Percentiles rank a stretch among this genome's conserved stretches.
Conservation (phyloP, 2,329 filamentous ascomycete genomes). For the Graphiopsis chlorocephala region DNA sequence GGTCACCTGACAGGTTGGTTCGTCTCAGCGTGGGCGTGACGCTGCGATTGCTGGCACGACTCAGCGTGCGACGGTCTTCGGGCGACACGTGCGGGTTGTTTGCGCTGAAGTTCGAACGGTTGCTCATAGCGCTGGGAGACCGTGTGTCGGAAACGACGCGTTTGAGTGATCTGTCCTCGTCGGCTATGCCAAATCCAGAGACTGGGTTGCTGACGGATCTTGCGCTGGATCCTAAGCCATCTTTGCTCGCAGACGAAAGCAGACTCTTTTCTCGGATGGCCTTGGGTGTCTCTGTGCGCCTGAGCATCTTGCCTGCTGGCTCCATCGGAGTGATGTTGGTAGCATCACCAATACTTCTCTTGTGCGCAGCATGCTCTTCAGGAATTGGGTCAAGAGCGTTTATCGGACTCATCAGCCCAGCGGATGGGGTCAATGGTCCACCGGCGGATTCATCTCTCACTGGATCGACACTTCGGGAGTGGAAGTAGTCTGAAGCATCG, state of each 20-base stretch:
- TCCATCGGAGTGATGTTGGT: slow-evolving; percentile 10
- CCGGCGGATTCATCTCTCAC: neutral
- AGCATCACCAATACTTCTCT: slow-evolving; percentile 42
- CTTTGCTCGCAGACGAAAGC: neutral
- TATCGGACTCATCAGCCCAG: slow-evolving; percentile 24
- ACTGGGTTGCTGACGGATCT: slow-evolving; percentile 27
- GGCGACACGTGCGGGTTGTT: slow-evolving; percentile 41
- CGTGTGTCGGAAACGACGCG: slow-evolving; percentile 31
- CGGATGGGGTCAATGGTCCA: slow-evolving; percentile 21
- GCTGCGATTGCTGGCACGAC: slow-evolving; percentile 55
- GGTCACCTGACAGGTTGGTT: slow-evolving; percentile 69
- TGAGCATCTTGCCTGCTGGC: slow-evolving; percentile 36
- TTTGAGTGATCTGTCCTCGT: slow-evolving; percentile 42
- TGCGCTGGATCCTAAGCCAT: slow-evolving; percentile 5
- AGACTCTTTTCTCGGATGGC: slow-evolving; percentile 36
- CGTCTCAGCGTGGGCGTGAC: slow-evolving; percentile 70
- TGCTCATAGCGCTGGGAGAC: slow-evolving; percentile 45
- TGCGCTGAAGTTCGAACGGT: slow-evolving; percentile 40
- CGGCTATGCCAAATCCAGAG: slow-evolving; percentile 41
- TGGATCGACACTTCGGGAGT: neutral
- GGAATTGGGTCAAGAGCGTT: slow-evolving; percentile 50
- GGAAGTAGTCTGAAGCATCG: slow-evolving; percentile 19
- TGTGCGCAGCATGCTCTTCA: slow-evolving; percentile 39
- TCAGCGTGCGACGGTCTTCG: slow-evolving; percentile 59
- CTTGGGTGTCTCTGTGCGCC: slow-evolving; percentile 42